Evolutionary conservation across 148 eudicot genomes (phyloP), one percentile per base, ranked within the genome.

Genomic region (Drosera capensis): DNA sequence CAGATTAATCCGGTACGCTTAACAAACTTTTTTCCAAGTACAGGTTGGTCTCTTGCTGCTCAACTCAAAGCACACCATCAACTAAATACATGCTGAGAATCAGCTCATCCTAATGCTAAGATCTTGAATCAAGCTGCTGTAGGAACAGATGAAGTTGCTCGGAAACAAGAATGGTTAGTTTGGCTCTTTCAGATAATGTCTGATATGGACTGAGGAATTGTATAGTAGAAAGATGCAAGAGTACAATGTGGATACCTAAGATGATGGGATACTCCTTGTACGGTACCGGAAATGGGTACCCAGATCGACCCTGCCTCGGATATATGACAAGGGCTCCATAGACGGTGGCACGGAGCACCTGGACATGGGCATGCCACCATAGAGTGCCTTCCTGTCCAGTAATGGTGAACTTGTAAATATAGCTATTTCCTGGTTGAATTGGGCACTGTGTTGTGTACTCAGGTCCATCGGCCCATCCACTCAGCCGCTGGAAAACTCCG

Each of bases 391-490:
- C 56, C 15, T 52, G 56, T 8, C 35, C 23, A 3, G 40, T 25
- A 15, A 52, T n/a, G 3, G 14, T 52, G 13, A 52, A 52, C 35
- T 28, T 52, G 13, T 52, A 52, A 0, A 46, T 52, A 20, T 52
- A 52, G 46, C 56, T 40, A 24, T 42, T 28, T 39, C 56, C 56
- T 2, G 56, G 46, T 17, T 25, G 46, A 22, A 52, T 52, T 17
- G 56, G 56, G 15, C 56, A 52, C 20, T 52, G 56, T 19, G 56
- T 52, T 20, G 34, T 25, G 6, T 36, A 52, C 18, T 52, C 56
- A 9, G 56, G 56, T 8, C 56, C 56, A 18, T 52, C 56, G 1
- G 56, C 43, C 56, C 56, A 52, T 25, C 35, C 46, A 25, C 42
- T 52, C n/a, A 42, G 23, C 23, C 23, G 22, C 16, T 52, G 56